Evolutionary conservation across 371 early-diverging fungal species (phyloP), one percentile per base, ranked within the genome.

Genomic region (Syncephalastrum sp.): DNA sequence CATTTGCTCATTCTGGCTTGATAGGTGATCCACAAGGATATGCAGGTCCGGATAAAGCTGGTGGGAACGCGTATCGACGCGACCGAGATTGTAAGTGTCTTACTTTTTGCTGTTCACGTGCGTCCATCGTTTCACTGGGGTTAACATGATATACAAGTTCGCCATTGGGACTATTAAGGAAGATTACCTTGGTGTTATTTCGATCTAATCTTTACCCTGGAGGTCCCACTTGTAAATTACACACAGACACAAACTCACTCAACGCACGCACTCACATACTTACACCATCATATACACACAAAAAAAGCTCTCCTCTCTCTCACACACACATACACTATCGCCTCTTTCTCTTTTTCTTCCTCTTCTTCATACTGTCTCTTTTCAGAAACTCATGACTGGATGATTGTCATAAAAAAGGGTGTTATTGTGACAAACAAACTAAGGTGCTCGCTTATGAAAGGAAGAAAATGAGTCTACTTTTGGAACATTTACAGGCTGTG

Each of bases 111-210:
- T 16, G 29, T 47, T 5, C 19, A 33, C 46, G 38, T 23, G 15
- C 24, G 24, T 15, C 29, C 53, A 48, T 42, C 4, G 10, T 12
- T 8, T 8, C 38, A 33, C 12, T 33, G 38, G 16, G 5, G 17
- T 46, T 61, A 27, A 16, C 21, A 27, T 43, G 29, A 1, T 4
- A 8, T 50, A 19, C 42, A 60, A 87, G 90, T 89, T 89, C 77
- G 95, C 95, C 16, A 94, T 95, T 60, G 96, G 96, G 23, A 94
- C 95, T 5, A 94, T 98, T 69, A 94, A 93, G 72, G 96, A 96
- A 70, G 98, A 98, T 79, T 96, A 90, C 67, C 74, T 97, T 42
- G 96, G 96, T 53, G 85, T 87, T 17, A 77, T 79, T 42, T 72
- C 78, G 38, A 33, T 33, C 2, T 33, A 33, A 33, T 33, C 38